Evolutionary conservation across 2,329 filamentous ascomycete species (phyloP), one percentile per base, ranked within the genome.

Genomic region (Didymella exigua): DNA sequence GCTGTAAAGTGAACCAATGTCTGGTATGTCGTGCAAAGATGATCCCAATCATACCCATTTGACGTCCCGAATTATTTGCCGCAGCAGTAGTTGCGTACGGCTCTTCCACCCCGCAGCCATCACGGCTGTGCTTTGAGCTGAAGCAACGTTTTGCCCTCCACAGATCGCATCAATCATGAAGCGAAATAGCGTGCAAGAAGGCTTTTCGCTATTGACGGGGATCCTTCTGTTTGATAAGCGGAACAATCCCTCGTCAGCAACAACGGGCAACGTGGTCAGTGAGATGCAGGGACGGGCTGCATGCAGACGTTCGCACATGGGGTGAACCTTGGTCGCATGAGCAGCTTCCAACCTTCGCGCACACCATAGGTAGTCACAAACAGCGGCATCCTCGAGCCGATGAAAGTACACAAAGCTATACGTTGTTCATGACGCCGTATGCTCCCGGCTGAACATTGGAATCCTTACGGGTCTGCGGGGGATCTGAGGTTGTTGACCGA

Each of bases 161-260:
- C 16, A 40, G 16, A 33, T 34, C 7, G 19, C 13, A 26, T 26
- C 30, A 34, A 46, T 46, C 23, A n/a, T 16, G 21, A 6, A 31
- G 24, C 41, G 41, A 24, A 23, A 45, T 45, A 34, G 40, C 46
- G 46, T 45, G 41, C 41, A 50, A 18, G n/a, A 46, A 31, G 42
- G 46, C 29, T 49, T 46, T 14, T 42, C 46, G 36, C 46, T 45
- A 50, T 47, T 37, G 30, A 49, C 42, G 45, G 52, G 41, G 45
- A 34, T 34, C 33, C 33, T 40, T 18, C 40, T 40, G 21, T 33
- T 42, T 41, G 40, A 45, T 36, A 36, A 26, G 16, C 34, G 29
- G 46, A 21, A 27, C 19, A 16, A 11, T 46, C 23, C 14, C 33
- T 42, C 43, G 11, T 30, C 27, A 33, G 27, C 45, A 26, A 36